phyloP scores from a whole-genome alignment of 2,329 filamentous ascomycete genomes.

The Didymella glomerata region DNA sequence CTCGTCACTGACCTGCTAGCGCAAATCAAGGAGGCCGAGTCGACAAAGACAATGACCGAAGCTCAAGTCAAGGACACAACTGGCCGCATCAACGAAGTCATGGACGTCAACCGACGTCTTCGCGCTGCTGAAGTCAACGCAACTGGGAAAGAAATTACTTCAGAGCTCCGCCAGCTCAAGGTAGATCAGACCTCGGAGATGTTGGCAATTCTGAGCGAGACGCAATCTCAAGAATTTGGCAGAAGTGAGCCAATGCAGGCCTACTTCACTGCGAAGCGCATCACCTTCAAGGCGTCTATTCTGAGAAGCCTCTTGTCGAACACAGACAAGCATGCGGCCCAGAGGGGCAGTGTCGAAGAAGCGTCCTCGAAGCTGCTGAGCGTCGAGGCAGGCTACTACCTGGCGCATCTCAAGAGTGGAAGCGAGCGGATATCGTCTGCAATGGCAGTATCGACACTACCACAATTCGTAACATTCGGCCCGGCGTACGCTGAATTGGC shows the following conservation, averaged over 20 bases:
- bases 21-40: slow-evolving; percentile 90
- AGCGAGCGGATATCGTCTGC: slow-evolving; percentile 84
- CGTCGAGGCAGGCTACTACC: slow-evolving; percentile 83
- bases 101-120: slow-evolving; percentile 94
- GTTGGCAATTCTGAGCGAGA: slow-evolving; percentile 68
- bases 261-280: slow-evolving; percentile 83
- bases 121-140: slow-evolving; percentile 90
- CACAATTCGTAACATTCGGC: slow-evolving; percentile 80
- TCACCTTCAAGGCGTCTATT: slow-evolving; percentile 79
- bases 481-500: slow-evolving; percentile 86
- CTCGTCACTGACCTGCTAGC: slow-evolving; percentile 84
- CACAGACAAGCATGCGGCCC: slow-evolving; percentile 67
- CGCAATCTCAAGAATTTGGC: slow-evolving; percentile 66
- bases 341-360: slow-evolving; percentile 76
- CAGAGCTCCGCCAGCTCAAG: slow-evolving; percentile 85
- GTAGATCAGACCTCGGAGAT: slow-evolving; percentile 90
- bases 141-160: slow-evolving; percentile 91
- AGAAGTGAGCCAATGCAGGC: slow-evolving; percentile 89
- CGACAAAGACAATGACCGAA: slow-evolving; percentile 91
- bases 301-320: slow-evolving; percentile 26
- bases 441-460: slow-evolving; percentile 78
- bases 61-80: slow-evolving; percentile 90
- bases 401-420: slow-evolving; percentile 83
- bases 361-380: slow-evolving; percentile 68
- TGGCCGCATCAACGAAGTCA: slow-evolving; percentile 88